Evolutionary conservation across 768 basidiomycete genomes (phyloP), one percentile per base, ranked within the genome.

Genomic region (Floccularia luteovirens): DNA sequence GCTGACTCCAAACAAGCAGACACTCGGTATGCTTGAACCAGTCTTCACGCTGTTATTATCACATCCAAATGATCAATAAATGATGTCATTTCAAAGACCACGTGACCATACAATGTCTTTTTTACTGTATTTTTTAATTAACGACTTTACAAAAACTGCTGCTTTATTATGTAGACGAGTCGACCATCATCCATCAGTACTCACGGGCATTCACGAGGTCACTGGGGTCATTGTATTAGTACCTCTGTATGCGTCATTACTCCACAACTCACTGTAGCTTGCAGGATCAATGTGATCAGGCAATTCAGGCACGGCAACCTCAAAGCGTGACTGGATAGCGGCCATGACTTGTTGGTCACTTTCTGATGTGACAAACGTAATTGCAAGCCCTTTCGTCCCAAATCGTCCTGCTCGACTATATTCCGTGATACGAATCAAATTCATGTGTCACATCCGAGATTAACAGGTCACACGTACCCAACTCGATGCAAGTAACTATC

Each of bases 401-500:
- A 99, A 99, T 46, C 96, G 90, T 49, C 96, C 96, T 49, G 96
- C 96, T 69, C 96, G 94, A 49, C 91, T 88, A 48, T 14, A 27
- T n/a, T n/a, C n/a, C n/a, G n/a, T 22, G 12, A 19, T 38, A 25
- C 16, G 16, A 38, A 25, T 20, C 31, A 43, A 11, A 21, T n/a
- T 20, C 33, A 44, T 21, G 13, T 25, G 31, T 3, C 22, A 23
- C 11, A 31, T 16, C 33, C n/a, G n/a, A n/a, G n/a, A n/a, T n/a
- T n/a, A 20, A 24, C 5, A 25, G 24, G 16, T 16, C 14, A 37
- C 10, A 64, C 81, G 27, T 54, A 87, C 85, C 88, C 96, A 44
- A 99, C 96, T 63, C 96, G 87, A 61, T 99, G 96, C 32, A 99
- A 75, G 60, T 99, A 99, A 46, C 89, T 93, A 65, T 99, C 96